These are phyloP conservation scores for Candida endomychidarum DNA, from an alignment of 805 yeast genomes.

Conservation along the genomic window DNA sequence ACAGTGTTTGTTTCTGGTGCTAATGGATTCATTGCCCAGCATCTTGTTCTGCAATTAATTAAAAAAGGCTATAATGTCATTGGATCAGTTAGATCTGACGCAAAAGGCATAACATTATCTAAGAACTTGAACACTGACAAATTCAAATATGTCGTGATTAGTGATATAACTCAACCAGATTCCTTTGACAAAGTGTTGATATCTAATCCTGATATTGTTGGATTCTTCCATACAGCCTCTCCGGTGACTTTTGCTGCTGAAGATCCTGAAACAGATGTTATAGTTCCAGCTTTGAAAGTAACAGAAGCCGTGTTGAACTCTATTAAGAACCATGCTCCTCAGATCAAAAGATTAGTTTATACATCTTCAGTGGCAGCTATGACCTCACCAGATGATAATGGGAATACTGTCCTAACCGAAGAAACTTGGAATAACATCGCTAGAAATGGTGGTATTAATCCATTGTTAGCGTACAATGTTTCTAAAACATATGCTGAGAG, in stretches of 20 bases:
- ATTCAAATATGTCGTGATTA: constrained; percentile 25
- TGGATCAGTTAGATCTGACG: constrained; percentile 50
- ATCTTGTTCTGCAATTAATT: constrained; percentile 44
- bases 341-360: constrained; percentile 48
- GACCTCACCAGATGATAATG: constrained; percentile 4
- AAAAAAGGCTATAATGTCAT: constrained; percentile 44
- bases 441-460: constrained; percentile 6
- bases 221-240: constrained; percentile 32
- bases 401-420: constrained; percentile 21
- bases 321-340: constrained; percentile 38
- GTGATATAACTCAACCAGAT: constrained; percentile 20
- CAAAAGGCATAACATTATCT: constrained; percentile 41
- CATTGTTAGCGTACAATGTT: constrained; percentile 35
- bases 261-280: constrained; percentile 21
- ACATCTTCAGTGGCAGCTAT: constrained; percentile 43
- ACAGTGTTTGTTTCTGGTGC: constrained; percentile 45
- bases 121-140: constrained; percentile 13
- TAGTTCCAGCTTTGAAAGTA: constrained; percentile 32
- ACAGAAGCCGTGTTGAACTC: constrained; percentile 36
- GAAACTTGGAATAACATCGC: constrained; percentile 33
- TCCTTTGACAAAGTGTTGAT: constrained; percentile 30
- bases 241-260: constrained; percentile 21
- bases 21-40: constrained; percentile 55
- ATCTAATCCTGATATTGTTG: constrained; percentile 26
- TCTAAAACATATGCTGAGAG: constrained; percentile 58